Base-by-base conservation (phyloP, 2,329 filamentous ascomycete species). In the Sporothrix inflata region DNA sequence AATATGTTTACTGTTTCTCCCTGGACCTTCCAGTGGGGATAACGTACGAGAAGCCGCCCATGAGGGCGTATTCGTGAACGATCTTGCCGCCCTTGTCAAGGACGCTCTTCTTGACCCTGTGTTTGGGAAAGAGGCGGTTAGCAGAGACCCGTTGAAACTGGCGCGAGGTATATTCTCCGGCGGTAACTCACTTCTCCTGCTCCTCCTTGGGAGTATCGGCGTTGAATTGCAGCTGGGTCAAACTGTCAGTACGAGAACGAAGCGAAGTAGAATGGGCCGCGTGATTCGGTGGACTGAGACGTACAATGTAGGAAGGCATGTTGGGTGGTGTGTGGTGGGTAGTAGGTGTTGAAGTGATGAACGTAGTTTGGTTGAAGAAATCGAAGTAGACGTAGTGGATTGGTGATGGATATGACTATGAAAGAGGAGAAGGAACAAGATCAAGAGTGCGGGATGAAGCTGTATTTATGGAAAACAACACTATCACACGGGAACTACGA, bases 31-130 rank as follows among this genome's bases (percentile, higher is more conserved):
- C 19, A n/a, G n/a, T n/a, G 16, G 30, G 19, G 3, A 42, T n/a
- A 12, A 70, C 92, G 77, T 89, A 98, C 95, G 92, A 91, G 85
- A 98, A 98, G 73, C 92, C 94, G 85, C 95, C 97, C 87, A 97
- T 94, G 77, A 97, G 83, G 74, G 84, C 91, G 86, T 93, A 97
- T 81, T 96, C 92, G 77, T 96, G 90, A 71, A 84, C 89, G 83
- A 98, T 96, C 82, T 89, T 89, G 80, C 94, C 95, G 79, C 95
- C 95, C 80, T 95, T 89, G 55, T 91, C 87, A 73, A 81, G 83
- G 77, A 90, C 92, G 73, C 90, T 84, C 80, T 94, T 84, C 89
- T 97, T 97, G 74, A 92, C 91, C 69, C 92, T 94, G 77, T 94
- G 77, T 55, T 19, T 14, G 19, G 19, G 19, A 47, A 21, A 9